Evolutionary conservation across 345 rosid species (phyloP), one percentile per base, ranked within the genome.

Genomic region (Litchi chinensis): DNA sequence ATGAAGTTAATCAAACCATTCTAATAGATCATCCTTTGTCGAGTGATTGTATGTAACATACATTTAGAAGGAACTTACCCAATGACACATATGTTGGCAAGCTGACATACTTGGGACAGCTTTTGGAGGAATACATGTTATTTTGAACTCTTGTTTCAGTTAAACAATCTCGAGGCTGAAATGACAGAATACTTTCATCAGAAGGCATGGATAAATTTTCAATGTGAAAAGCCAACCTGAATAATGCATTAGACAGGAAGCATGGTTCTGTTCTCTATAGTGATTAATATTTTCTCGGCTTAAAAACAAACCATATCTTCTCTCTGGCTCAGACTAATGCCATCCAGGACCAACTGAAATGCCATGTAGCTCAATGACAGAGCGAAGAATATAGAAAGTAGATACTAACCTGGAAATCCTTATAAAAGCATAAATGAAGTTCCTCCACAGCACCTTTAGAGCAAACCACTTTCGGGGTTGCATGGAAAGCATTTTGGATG

Each of bases 81-180:
- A 57, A 41, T 39, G 95, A 84, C 3, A 73, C 85, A 77, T 79
- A 87, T 78, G 83, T 81, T 66, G 98, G 98, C 83, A 95, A 70
- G 86, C 97, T 91, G 74, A 95, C 87, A 78, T 92, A 95, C 74
- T 86, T 80, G 63, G 98, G 98, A 79, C 98, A 95, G 59, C 88
- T 87, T 71, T 73, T 87, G 11, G 87, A 85, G 5, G 81, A 79
- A 76, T 77, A 78, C 16, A 12, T 65, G 73, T 71, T 80, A 62
- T 68, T 67, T 82, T 57, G 84, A 73, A 72, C 41, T 32, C 60
- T 76, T 3, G 81, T 79, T 68, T 71, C 60, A 21, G 60, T 74
- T 28, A 79, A 81, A 80, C 98, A 95, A 60, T 93, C 93, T 77
- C 95, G 91, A 44, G 90, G 94, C 98, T 95, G 95, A 54, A 75